phyloP scores from a whole-genome alignment of 441 rosid genomes.

The Cnidoscolus chayamansa region DNA sequence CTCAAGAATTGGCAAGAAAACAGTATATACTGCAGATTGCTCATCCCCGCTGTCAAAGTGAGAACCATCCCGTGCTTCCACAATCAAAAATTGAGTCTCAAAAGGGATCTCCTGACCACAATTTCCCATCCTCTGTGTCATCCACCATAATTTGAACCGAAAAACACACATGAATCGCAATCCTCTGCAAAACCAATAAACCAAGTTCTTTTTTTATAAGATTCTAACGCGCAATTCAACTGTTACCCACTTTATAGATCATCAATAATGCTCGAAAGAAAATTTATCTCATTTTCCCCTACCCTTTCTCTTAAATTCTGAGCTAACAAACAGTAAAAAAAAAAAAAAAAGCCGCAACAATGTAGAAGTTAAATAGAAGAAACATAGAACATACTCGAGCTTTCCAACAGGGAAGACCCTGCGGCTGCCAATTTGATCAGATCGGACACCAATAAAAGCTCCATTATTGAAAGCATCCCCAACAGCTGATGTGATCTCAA shows the following conservation, averaged over 20 bases:
- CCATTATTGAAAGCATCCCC: conserved; percentile 48
- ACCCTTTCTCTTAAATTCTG: not conserved
- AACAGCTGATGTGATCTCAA: conserved; percentile 45
- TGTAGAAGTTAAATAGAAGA: not conserved
- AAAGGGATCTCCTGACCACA: conserved; percentile 53
- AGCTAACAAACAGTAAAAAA: not conserved
- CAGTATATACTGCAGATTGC: conserved; percentile 37
- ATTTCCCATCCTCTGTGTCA: conserved; percentile 66
- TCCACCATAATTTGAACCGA: conserved; percentile 76
- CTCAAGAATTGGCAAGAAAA: conserved; percentile 55
- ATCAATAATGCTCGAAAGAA: not conserved
- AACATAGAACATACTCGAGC: conserved; percentile 47
- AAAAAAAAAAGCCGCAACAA: not conserved
- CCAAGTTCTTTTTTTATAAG: not conserved
- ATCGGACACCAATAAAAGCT: conserved; percentile 63
- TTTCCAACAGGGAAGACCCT: conserved; percentile 69
- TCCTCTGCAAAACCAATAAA: conserved; percentile 38
- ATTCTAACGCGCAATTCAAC: conserved; percentile 1
- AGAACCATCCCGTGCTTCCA: conserved; percentile 45
- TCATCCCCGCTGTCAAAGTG: conserved; percentile 29
- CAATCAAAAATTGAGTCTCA: conserved; percentile 60
- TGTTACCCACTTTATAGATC: conserved; percentile 6
- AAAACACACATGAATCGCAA: conserved; percentile 58
- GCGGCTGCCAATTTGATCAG: conserved; percentile 57
- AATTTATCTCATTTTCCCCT: too few species aligned